Percentiles rank a stretch among this genome's conserved stretches.
phyloP scores from a whole-genome alignment of 805 yeast genomes.

The Saccharomyces paradoxus region DNA sequence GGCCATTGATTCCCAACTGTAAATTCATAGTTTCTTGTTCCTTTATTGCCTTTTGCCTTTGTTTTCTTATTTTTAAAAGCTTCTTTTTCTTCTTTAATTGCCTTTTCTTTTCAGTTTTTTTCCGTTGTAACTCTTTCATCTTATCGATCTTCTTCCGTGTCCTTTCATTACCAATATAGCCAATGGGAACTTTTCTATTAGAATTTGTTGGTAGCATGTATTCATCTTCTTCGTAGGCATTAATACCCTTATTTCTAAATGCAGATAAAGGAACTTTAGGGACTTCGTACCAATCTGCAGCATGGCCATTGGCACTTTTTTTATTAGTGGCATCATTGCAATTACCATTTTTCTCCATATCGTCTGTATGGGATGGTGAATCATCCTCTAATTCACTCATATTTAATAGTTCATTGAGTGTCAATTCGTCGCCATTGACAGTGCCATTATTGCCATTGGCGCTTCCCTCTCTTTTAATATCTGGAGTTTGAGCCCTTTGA shows the following conservation, averaged over 20 bases:
- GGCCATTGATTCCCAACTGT: not conserved
- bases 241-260: slow-evolving; percentile 70
- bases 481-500: slow-evolving; percentile 20
- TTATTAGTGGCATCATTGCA: slow-evolving; percentile 27
- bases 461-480: slow-evolving; percentile 4
- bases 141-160: slow-evolving; percentile 30
- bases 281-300: slow-evolving; percentile 31
- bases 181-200: slow-evolving; percentile 29
- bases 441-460: slow-evolving; percentile 5
- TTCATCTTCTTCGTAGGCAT: slow-evolving; percentile 28
- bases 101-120: slow-evolving; percentile 29
- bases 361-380: slow-evolving; percentile 28
- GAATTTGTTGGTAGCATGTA: slow-evolving; percentile 25
- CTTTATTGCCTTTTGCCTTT: slow-evolving; percentile 26
- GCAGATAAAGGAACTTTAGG: slow-evolving; percentile 78
- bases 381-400: slow-evolving; percentile 81
- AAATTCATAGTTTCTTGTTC: not conserved
- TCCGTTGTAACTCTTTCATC: slow-evolving; percentile 30
- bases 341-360: slow-evolving; percentile 36
- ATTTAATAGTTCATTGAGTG: slow-evolving; percentile 76
- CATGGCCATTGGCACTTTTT: not conserved
- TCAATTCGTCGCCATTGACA: slow-evolving; percentile 32
- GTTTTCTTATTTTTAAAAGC: slow-evolving; percentile 24
- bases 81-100: slow-evolving; percentile 29
- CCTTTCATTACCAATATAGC: slow-evolving; percentile 30